Base-by-base conservation (phyloP, 148 eudicot species). In the Rhododendron ovatum region DNA sequence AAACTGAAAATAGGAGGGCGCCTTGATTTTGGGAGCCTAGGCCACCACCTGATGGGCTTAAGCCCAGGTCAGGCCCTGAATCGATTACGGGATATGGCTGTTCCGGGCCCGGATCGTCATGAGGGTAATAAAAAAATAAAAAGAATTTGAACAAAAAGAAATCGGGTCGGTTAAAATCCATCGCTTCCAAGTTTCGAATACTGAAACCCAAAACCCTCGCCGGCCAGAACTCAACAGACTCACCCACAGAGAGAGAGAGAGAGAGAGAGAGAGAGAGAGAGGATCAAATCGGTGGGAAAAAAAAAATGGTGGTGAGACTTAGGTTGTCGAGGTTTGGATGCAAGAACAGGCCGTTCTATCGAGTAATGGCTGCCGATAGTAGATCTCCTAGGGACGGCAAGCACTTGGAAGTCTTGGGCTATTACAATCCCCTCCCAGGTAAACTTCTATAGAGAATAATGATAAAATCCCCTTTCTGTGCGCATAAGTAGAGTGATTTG, bases 361-460 rank as follows among this genome's bases (percentile, higher is more conserved):
- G 98, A 84, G 92, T 97, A 1, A 94, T 97, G 98, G 98, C 98
- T 15, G 98, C 99, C 43, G 91, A 94, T 88, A 93, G 95, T 85
- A 90, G 98, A 87, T 95, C 96, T 73, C 98, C 98, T 9, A 90
- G 99, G 84, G 99, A 97, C 86, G 98, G 99, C 89, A 95, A 97
- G 88, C 98, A 97, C 89, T 88, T 95, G 81, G 99, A 97, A 91
- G 91, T 97, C 24, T 86, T 97, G 83, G 98, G 99, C 71, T 94
- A 93, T 88, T 97, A 97, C 86, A 95, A 97, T 86, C 96, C 99
- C 37, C 93, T 95, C 79, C 98, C 99, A 88, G 98, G 98, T 96
- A 63, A 24, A 57, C 33, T 35, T n/a, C 73, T 65, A 2, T 9
- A 0, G 2, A 22, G 28, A n/a, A 18, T 2, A 22, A 24, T 22